A percentile compares a stretch with the other conserved stretches of the same genome.
phyloP scores from a whole-genome alignment of 2,329 filamentous ascomycete genomes.

The Colletotrichum karsti region DNA sequence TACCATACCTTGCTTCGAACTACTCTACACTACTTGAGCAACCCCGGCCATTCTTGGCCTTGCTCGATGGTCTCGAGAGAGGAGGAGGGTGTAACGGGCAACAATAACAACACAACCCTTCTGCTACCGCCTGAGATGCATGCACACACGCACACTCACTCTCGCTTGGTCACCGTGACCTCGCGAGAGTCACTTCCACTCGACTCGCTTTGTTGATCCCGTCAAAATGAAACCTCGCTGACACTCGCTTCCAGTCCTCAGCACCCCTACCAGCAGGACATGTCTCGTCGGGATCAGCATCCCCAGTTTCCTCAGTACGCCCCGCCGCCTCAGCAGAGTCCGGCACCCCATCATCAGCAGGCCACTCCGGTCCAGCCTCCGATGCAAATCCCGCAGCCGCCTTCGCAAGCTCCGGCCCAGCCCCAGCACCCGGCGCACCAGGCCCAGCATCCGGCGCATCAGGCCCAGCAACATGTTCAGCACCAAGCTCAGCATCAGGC shows the following conservation, averaged over 20 bases:
- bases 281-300: constrained; percentile 54
- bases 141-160: background rate
- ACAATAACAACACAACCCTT: constrained; percentile 15
- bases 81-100: constrained; percentile 23
- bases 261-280: constrained; percentile 61
- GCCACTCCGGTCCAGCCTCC: constrained; percentile 49
- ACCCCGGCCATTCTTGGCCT: constrained; percentile 14
- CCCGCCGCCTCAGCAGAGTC: constrained; percentile 47
- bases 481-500: constrained; percentile 15
- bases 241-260: constrained; percentile 43
- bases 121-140: background rate
- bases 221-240: constrained; percentile 19
- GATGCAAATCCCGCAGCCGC: constrained; percentile 52
- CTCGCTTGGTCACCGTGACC: background rate
- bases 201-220: background rate
- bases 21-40: constrained; percentile 3
- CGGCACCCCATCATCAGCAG: constrained; percentile 47
- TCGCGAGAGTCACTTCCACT: background rate
- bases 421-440: constrained; percentile 33
- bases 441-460: background rate
- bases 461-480: constrained; percentile 37
- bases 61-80: background rate
- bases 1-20: background rate
- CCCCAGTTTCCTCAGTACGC: constrained; percentile 51
- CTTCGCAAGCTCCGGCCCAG: constrained; percentile 43